phyloP scores from a whole-genome alignment of 805 yeast genomes.

The Yarrowia sp. region DNA sequence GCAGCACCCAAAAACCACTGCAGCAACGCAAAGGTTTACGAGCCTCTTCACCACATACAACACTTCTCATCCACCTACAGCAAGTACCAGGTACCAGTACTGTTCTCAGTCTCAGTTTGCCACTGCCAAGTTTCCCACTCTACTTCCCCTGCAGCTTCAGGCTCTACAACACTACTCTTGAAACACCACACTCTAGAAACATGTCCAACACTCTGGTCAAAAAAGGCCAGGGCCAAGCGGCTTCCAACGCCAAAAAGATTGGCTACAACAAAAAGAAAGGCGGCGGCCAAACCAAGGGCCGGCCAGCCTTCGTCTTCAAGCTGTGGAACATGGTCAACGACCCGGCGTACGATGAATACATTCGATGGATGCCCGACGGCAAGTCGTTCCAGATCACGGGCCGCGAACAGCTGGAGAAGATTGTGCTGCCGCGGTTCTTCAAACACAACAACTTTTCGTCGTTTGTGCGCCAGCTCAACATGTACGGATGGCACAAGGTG shows the following conservation, averaged over 20 bases:
- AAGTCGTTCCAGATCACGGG: constrained; percentile 77
- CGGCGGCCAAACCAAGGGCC: constrained; percentile 33
- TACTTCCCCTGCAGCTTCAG: not conserved
- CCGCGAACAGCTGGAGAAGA: constrained; percentile 77
- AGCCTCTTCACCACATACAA: not conserved
- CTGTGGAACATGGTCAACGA: constrained; percentile 96
- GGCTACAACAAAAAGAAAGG: constrained; percentile 29
- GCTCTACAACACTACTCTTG: not conserved
- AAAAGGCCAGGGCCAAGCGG: constrained; percentile 22
- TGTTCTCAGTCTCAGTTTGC: not conserved
- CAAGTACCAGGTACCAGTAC: no score
- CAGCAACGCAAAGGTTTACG: constrained; percentile 1
- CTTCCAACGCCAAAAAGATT: constrained; percentile 11
- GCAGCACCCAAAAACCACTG: constrained; percentile 5
- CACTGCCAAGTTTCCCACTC: not conserved
- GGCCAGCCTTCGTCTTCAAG: constrained; percentile 91
- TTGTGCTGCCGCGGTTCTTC: constrained; percentile 84
- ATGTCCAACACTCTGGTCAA: constrained; percentile 25
- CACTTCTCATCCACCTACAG: no score
- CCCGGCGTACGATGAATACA: constrained; percentile 59
- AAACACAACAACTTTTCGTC: constrained; percentile 94
- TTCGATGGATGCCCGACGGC: constrained; percentile 85
- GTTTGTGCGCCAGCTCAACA: constrained; percentile 91
- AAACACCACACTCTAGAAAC: not conserved
- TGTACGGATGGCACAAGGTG: constrained; percentile 99